Base-by-base conservation (phyloP, 257 asterid genomes). In the Coffea eugenioides region DNA sequence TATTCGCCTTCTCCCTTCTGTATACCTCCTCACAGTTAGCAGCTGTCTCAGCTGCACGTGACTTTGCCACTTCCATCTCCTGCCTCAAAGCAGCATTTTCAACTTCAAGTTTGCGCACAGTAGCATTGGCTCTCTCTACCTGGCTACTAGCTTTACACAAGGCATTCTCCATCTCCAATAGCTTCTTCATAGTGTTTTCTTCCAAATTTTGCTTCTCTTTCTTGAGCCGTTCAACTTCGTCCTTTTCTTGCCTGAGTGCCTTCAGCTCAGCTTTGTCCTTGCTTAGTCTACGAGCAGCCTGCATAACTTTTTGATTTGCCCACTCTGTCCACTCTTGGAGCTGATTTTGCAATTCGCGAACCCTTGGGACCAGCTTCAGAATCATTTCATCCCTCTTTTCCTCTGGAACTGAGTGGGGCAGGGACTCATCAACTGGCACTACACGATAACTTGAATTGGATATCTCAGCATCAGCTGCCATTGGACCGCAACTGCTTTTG, bases 251-350 rank as follows among this genome's bases (percentile, higher is more conserved):
- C 90, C 88, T 88, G 20, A 96, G 97, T 14, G 92, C 85, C 85
- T 94, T 96, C 59, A 96, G 95, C 92, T 96, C 99, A 1, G 85
- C 89, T 81, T 92, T 94, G 79, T 96, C 99, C 86, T 96, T 91
- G 69, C 98, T 83, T 64, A 95, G 97, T 54, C 99, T 87, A 31
- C 96, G 84, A 36, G 98, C 97, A 31, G 97, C 99, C 89, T 96
- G 97, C 99, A 92, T 94, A 73, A 94, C 98, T 88, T 92, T 96
- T 84, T 94, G 97, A 87, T 96, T 96, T 25, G 99, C 97, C 98
- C 99, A 96, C 80, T 96, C 98, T 0, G 98, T 96, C 99, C 99
- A 96, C 82, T 92, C 98, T 75, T 90, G 97, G 57, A 94, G 97
- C 87, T 96, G 97, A 81, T 84, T 88, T 82, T 96, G 97, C 85